Evolutionary conservation across 1,284 basidiomycete genomes (phyloP).

Genomic region (Fomitiporia mediterranea): DNA sequence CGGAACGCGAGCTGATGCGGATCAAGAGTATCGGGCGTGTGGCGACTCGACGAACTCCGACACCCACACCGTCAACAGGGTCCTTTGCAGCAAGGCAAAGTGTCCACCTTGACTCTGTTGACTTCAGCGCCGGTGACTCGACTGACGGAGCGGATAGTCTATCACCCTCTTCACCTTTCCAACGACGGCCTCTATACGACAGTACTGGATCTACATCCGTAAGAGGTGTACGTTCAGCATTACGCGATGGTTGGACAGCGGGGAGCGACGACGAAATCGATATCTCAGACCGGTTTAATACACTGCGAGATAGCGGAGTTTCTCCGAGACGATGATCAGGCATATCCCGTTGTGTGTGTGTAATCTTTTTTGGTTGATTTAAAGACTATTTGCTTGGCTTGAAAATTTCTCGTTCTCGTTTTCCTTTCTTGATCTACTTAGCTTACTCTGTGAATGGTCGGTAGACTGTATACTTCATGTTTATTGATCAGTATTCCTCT

Average conservation of each 20-base stretch:
- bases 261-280: not conserved
- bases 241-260: constrained; percentile 5
- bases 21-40: constrained; percentile 42
- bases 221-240: not conserved
- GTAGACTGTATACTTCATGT: not conserved
- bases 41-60: constrained; percentile 30
- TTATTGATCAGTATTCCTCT: not conserved
- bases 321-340: not conserved
- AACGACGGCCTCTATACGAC: not conserved
- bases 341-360: not conserved
- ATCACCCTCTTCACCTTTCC: not conserved
- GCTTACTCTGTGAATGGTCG: not conserved
- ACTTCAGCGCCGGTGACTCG: constrained; percentile 9
- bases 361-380: not conserved
- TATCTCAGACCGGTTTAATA: not conserved
- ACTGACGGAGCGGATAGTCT: not conserved
- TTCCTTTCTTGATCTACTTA: no score
- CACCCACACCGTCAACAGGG: constrained; percentile 28
- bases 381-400: not conserved
- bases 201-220: not conserved
- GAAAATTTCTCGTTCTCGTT: no score
- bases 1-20: constrained; percentile 22
- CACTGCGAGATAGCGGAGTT: not conserved
- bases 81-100: constrained; percentile 22
- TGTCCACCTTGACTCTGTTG: constrained; percentile 22